Percentiles rank a stretch among this genome's conserved stretches.
These are phyloP conservation scores for Arthrinium phaeospermum DNA, from an alignment of 2,329 filamentous ascomycete genomes.

Conservation along the genomic window DNA sequence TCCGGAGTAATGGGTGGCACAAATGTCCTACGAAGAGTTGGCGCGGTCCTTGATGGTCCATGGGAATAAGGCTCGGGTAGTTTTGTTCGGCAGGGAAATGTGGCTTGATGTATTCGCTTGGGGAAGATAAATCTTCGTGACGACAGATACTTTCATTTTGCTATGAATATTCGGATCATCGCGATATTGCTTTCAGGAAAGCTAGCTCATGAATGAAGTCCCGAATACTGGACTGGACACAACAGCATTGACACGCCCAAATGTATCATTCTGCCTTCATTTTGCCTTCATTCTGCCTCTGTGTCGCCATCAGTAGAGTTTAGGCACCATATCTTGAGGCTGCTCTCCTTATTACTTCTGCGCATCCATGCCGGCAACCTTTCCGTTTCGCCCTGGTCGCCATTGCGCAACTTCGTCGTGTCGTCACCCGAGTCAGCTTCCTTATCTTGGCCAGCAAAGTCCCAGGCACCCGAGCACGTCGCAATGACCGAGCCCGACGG, in stretches of 20 bases:
- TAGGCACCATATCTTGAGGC: constrained; percentile 52
- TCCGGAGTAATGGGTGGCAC: constrained; percentile 58
- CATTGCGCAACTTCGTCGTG: constrained; percentile 8
- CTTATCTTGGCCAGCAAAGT: constrained; percentile 34
- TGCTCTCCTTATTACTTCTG: constrained; percentile 46
- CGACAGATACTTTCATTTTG: constrained; percentile 26
- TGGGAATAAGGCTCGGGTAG: constrained; percentile 44
- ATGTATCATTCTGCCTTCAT: background rate
- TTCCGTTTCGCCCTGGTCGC: background rate
- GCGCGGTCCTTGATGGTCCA: constrained; percentile 53
- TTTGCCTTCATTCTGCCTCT: background rate
- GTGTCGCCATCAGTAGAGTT: constrained; percentile 20
- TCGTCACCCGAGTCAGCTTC: constrained; percentile 19
- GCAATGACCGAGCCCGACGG: constrained; percentile 60
- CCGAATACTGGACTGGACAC: background rate
- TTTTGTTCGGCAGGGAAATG: background rate
- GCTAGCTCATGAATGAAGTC: background rate
- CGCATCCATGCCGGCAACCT: constrained; percentile 32
- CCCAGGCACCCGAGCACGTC: constrained; percentile 63
- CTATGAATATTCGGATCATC: constrained; percentile 22
- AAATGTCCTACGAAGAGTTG: constrained; percentile 58
- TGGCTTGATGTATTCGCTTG: background rate
- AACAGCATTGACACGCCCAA: background rate
- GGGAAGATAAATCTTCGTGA: background rate
- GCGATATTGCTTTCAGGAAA: constrained; percentile 9